phyloP scores from a whole-genome alignment of 2,329 filamentous ascomycete genomes.

The Stachybotrys chlorohalonatus region DNA sequence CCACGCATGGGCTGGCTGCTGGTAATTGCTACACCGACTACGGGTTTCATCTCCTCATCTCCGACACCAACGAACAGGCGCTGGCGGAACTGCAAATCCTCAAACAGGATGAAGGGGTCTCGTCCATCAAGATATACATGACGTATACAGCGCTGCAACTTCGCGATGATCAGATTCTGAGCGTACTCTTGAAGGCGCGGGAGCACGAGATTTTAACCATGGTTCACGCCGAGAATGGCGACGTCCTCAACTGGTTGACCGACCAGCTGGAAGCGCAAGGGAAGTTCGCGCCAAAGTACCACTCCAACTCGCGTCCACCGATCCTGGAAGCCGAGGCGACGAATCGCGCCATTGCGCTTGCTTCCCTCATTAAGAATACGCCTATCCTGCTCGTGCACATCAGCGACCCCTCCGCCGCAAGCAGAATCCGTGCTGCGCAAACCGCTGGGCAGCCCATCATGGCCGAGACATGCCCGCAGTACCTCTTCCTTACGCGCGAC shows the following conservation, averaged over 20 bases:
- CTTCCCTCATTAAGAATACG: slow-evolving; percentile 30
- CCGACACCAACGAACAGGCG: slow-evolving; percentile 31
- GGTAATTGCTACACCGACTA: slow-evolving; percentile 46
- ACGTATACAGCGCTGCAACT: slow-evolving; percentile 41
- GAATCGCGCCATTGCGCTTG: slow-evolving; percentile 40
- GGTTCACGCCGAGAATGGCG: slow-evolving; percentile 46
- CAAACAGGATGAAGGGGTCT: slow-evolving; percentile 27
- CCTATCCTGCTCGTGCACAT: slow-evolving; percentile 47
- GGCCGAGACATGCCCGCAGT: slow-evolving; percentile 48
- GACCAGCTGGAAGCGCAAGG: slow-evolving; percentile 38
- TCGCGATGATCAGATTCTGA: slow-evolving; percentile 37
- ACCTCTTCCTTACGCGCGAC: slow-evolving; percentile 42
- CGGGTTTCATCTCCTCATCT: slow-evolving; percentile 42
- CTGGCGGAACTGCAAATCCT: slow-evolving; percentile 29
- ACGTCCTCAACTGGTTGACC: slow-evolving; percentile 45
- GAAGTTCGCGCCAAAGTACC: slow-evolving; percentile 40
- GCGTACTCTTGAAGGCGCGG: slow-evolving; percentile 35
- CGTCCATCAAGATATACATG: slow-evolving; percentile 43
- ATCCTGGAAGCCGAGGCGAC: slow-evolving; percentile 43
- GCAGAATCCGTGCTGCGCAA: slow-evolving; percentile 37
- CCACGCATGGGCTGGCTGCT: slow-evolving; percentile 34
- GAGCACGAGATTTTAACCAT: slow-evolving; percentile 44
- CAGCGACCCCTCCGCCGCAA: slow-evolving; percentile 33
- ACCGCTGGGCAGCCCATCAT: slow-evolving; percentile 37
- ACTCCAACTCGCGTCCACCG: slow-evolving; percentile 37